Conservation (phyloP, 768 basidiomycete species). For the Rhizopogon vesiculosus region DNA sequence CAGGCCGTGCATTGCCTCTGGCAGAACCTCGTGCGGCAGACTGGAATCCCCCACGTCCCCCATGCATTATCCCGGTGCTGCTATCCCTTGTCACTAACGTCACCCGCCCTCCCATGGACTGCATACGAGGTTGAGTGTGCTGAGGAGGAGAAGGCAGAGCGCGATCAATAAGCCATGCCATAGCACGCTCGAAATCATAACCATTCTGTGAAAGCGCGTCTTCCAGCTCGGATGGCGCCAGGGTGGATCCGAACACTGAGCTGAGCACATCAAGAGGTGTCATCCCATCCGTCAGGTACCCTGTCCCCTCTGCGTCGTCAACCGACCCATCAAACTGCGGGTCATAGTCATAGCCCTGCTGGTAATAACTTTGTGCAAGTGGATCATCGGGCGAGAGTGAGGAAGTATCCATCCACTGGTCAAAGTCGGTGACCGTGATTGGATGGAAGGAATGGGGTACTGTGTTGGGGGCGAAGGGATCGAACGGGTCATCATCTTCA, state of each 20-base stretch:
- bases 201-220: conserved; percentile 84
- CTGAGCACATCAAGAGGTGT: conserved; percentile 95
- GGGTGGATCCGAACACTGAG: conserved; percentile 88
- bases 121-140: conserved; percentile 39
- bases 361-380: conserved; percentile 26
- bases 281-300: conserved; percentile 84
- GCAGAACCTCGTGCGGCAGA: conserved; percentile 18
- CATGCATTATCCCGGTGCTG: conserved; percentile 29
- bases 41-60: conserved; percentile 37
- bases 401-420: conserved; percentile 53
- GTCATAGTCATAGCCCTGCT: conserved; percentile 27
- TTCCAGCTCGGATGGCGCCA: conserved; percentile 89
- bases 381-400: conserved; percentile 50
- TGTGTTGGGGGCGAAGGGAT: conserved; percentile 54
- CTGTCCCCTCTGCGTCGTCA: conserved; percentile 48
- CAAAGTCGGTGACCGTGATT: conserved; percentile 59
- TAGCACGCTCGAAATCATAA: conserved; percentile 94
- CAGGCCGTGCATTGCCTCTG: conserved; percentile 23
- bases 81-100: conserved; percentile 60
- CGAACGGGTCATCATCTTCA: conserved; percentile 83
- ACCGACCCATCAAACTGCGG: conserved; percentile 24
- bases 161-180: conserved; percentile 90
- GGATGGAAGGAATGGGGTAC: conserved; percentile 57
- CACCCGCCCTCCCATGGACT: conserved; percentile 63
- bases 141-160: conserved; percentile 44